Conservation (phyloP, 225 moss, liverwort and hornwort species). For the Anthoceros angustus region DNA sequence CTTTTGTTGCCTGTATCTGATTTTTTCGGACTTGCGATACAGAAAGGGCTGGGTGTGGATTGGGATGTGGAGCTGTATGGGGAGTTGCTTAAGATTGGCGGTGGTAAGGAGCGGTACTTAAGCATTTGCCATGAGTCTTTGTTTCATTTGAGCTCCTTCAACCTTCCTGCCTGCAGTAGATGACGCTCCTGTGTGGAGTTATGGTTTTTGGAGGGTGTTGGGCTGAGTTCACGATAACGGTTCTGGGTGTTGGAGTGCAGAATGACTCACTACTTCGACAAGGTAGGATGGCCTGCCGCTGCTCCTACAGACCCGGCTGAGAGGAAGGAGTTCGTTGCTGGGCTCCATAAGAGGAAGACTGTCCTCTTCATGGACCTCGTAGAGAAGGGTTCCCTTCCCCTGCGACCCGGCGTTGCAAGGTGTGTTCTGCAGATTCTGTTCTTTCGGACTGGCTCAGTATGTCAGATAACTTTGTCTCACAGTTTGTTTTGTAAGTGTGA, state of each 20-base stretch:
- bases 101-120: slow-evolving; percentile 75
- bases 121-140: slow-evolving; percentile 7
- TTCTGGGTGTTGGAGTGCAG: slow-evolving; percentile 9
- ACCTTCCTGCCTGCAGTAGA: neutral
- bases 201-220: neutral
- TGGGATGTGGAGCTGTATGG: slow-evolving; percentile 95
- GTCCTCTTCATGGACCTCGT: slow-evolving; percentile 89
- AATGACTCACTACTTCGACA: slow-evolving; percentile 84
- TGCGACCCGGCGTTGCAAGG: slow-evolving; percentile 77
- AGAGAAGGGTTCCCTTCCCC: slow-evolving; percentile 68
- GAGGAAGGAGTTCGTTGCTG: slow-evolving; percentile 67
- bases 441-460: neutral
- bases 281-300: slow-evolving; percentile 59
- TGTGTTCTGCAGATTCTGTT: neutral
- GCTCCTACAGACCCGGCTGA: slow-evolving; percentile 27
- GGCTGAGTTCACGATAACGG: neutral
- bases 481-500: neutral
- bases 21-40: neutral
- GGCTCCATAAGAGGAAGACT: slow-evolving; percentile 76
- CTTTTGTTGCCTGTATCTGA: neutral
- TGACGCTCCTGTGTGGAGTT: neutral
- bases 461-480: neutral
- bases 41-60: slow-evolving; percentile 41
- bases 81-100: slow-evolving; percentile 86
- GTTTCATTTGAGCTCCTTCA: slow-evolving; percentile 6